phyloP scores from a whole-genome alignment of 768 basidiomycete genomes.

The Butyriboletus loyo region DNA sequence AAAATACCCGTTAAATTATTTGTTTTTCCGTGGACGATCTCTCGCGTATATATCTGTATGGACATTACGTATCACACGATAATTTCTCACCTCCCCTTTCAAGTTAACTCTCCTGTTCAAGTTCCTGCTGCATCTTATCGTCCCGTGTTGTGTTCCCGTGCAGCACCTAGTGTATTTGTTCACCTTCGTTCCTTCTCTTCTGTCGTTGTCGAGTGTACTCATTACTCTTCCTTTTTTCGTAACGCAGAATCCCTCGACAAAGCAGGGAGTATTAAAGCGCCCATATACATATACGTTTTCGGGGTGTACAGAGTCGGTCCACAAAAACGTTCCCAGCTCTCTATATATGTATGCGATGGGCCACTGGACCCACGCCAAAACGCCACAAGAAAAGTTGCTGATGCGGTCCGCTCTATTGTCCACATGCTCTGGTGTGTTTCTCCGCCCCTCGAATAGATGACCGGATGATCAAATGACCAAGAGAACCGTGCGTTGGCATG shows the following conservation, averaged over 20 bases:
- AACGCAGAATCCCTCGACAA: neutral
- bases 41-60: constrained; percentile 4
- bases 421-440: neutral
- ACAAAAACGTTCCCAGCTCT: neutral
- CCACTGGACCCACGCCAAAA: no score
- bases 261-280: no score
- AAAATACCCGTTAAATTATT: neutral
- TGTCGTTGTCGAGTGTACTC: neutral
- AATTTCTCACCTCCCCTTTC: neutral
- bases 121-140: neutral
- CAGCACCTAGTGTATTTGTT: neutral
- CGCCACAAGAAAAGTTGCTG: neutral
- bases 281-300: neutral
- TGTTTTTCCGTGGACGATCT: constrained; percentile 8
- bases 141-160: neutral
- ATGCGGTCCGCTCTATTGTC: neutral
- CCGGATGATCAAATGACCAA: constrained; percentile 1
- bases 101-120: no score
- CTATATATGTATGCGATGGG: no score
- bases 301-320: no score
- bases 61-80: constrained; percentile 6
- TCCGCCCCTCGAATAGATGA: neutral
- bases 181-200: neutral
- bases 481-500: neutral
- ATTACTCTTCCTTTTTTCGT: no score